Percentiles rank a stretch among this genome's conserved stretches.
These are phyloP conservation scores for Polyporus arcularius DNA, from an alignment of 768 basidiomycete genomes.

Conservation along the genomic window DNA sequence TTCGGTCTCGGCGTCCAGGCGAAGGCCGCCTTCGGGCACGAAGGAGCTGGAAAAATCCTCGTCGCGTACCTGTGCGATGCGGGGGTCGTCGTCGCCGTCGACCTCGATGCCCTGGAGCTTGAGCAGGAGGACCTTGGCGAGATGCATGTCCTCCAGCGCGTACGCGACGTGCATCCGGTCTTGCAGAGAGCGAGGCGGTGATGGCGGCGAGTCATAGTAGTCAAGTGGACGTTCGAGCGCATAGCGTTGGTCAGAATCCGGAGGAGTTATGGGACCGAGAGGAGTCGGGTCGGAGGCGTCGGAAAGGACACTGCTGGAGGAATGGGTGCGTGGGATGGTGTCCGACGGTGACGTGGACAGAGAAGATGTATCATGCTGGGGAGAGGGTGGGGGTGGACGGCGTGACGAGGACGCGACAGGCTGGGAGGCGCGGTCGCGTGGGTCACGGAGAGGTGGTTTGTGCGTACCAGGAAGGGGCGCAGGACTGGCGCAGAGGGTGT, in stretches of 20 bases:
- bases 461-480: background rate
- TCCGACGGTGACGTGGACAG: slow-evolving; percentile 20
- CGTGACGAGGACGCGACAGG: slow-evolving; percentile 25
- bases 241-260: slow-evolving; percentile 26
- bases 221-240: slow-evolving; percentile 31
- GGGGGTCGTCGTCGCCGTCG: slow-evolving; percentile 58
- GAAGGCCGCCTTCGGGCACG: slow-evolving; percentile 39
- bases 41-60: slow-evolving; percentile 46
- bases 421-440: slow-evolving; percentile 13
- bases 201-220: slow-evolving; percentile 48
- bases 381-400: slow-evolving; percentile 13
- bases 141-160: slow-evolving; percentile 64
- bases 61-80: slow-evolving; percentile 59
- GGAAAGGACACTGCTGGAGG: slow-evolving; percentile 26
- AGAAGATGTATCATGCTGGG: slow-evolving; percentile 1
- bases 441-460: slow-evolving; percentile 3
- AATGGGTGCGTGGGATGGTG: slow-evolving; percentile 19
- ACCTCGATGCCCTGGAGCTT: slow-evolving; percentile 63
- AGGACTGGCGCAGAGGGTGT: slow-evolving; percentile 2
- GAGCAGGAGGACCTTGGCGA: slow-evolving; percentile 65
- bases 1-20: slow-evolving; percentile 43
- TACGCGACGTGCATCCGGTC: slow-evolving; percentile 72
- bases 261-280: slow-evolving; percentile 28
- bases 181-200: slow-evolving; percentile 47
- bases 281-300: slow-evolving; percentile 26